phyloP scores from a whole-genome alignment of 2,329 filamentous ascomycete species.

The Venturia effusa region DNA sequence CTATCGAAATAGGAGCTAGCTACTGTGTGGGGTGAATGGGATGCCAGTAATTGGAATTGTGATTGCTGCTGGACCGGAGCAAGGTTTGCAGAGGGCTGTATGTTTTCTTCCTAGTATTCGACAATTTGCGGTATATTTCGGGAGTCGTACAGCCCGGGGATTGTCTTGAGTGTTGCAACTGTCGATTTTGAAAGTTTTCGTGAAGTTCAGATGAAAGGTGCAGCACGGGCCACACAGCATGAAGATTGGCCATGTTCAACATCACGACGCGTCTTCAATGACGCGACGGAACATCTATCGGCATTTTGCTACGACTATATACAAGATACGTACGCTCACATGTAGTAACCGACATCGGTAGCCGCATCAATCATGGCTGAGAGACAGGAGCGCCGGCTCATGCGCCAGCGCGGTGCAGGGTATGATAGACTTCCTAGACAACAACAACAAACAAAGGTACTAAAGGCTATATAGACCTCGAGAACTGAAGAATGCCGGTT shows the following conservation, averaged over 20 bases:
- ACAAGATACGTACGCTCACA: not conserved
- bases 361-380: conserved; percentile 22
- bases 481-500: conserved; percentile 36
- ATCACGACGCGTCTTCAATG: not conserved
- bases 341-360: not conserved
- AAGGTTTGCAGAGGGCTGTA: not conserved
- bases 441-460: conserved; percentile 14
- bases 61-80: not conserved
- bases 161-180: not conserved
- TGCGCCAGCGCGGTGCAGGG: conserved; percentile 48
- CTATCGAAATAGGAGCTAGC: not conserved
- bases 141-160: not conserved
- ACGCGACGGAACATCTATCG: not conserved
- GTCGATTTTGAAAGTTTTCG: not conserved
- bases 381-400: conserved; percentile 43
- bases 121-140: not conserved
- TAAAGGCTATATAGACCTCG: conserved; percentile 28
- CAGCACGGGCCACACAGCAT: not conserved
- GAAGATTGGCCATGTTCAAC: not conserved
- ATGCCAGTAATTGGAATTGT: not conserved
- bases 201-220: conserved; percentile 4
- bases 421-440: conserved; percentile 21
- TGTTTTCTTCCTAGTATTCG: not conserved
- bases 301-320: not conserved
- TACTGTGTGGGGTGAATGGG: not conserved